phyloP scores from a whole-genome alignment of 345 rosid species.

The Bruguiera sexangula region DNA sequence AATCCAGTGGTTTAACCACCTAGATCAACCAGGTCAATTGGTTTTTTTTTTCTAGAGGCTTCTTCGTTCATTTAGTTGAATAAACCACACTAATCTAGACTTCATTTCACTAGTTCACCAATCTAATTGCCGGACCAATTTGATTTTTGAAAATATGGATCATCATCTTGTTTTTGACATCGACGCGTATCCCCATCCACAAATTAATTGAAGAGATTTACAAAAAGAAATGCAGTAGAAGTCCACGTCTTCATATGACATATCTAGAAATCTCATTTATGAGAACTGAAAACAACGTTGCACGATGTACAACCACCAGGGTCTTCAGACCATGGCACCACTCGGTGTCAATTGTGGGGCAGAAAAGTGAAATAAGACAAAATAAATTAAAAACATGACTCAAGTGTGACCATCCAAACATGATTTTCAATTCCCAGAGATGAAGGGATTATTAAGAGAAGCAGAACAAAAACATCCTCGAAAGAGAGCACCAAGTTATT shows the following conservation, averaged over 20 bases:
- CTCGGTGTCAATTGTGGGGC: neutral
- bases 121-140: too few species aligned
- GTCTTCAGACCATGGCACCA: neutral
- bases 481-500: conserved; percentile 32
- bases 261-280: neutral
- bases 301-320: neutral
- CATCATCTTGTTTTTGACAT: too few species aligned
- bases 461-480: conserved; percentile 30
- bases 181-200: too few species aligned
- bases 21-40: too few species aligned
- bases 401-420: neutral
- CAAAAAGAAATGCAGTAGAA: neutral
- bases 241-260: neutral
- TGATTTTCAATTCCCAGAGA: conserved; percentile 22
- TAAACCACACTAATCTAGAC: too few species aligned
- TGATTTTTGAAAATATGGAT: too few species aligned
- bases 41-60: too few species aligned
- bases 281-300: neutral
- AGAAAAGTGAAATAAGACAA: too few species aligned
- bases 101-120: too few species aligned
- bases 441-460: conserved; percentile 30
- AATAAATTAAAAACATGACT: neutral
- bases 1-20: too few species aligned
- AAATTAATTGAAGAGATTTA: too few species aligned
- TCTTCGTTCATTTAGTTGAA: too few species aligned